Conservation (phyloP, 108 stramenopile species). For the Thalassiosira profunda region DNA sequence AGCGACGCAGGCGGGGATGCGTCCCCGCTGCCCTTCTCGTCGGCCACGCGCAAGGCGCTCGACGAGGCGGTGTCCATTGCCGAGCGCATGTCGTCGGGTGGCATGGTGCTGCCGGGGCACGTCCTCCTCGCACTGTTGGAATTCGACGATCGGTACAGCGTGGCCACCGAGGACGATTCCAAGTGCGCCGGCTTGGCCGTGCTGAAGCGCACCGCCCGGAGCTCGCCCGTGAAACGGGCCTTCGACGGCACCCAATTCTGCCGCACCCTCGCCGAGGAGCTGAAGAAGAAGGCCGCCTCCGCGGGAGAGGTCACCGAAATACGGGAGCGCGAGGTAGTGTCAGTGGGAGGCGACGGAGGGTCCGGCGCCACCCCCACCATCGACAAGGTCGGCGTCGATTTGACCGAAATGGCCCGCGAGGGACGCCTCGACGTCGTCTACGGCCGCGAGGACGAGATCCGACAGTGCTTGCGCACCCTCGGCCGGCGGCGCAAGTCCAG, state of each 20-base stretch:
- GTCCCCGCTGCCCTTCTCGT: constrained; percentile 48
- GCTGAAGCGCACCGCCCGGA: constrained; percentile 7
- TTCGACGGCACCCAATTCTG: constrained; percentile 50
- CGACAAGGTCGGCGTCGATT: constrained; percentile 73
- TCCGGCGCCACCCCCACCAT: constrained; percentile 63
- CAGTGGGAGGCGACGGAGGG: constrained; percentile 50
- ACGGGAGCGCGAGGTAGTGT: constrained; percentile 53
- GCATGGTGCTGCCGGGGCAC: constrained; percentile 45
- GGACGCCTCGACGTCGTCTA: constrained; percentile 72
- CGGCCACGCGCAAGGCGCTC: constrained; percentile 31
- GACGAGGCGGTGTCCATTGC: constrained; percentile 43
- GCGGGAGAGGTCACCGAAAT: constrained; percentile 31
- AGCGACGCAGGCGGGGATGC: too few relatives aligned
- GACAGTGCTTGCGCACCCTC: constrained; percentile 70
- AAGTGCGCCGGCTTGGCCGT: constrained; percentile 42
- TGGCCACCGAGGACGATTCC: constrained; percentile 37
- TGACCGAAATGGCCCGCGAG: constrained; percentile 77
- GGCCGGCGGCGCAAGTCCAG: constrained; percentile 90
- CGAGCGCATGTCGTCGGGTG: constrained; percentile 29
- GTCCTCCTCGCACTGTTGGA: constrained; percentile 49
- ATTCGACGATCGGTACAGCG: constrained; percentile 44
- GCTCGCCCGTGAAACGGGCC: constrained; percentile 11
- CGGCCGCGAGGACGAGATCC: constrained; percentile 84
- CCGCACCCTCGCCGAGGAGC: constrained; percentile 25
- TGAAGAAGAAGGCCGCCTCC: constrained; percentile 22